Conservation (phyloP, 1,284 basidiomycete species). For the Cutaneotrichosporon sp. region DNA sequence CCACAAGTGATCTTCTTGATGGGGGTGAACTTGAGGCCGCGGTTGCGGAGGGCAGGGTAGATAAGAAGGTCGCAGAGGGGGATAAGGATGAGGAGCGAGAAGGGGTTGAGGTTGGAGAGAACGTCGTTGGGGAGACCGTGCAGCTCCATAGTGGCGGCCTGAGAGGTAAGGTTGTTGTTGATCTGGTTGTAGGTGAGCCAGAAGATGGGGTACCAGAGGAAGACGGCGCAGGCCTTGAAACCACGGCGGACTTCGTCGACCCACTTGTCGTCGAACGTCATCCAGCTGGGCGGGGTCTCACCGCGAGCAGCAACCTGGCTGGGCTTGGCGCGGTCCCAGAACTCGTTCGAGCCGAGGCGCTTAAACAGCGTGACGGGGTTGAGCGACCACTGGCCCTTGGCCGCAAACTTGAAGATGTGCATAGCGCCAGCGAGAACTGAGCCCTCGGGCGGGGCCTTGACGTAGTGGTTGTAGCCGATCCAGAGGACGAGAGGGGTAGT, state of each 20-base stretch:
- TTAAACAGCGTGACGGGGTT: slow-evolving; percentile 6
- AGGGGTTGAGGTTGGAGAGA: slow-evolving; percentile 55
- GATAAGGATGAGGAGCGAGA: slow-evolving; percentile 54
- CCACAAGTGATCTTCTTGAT: slow-evolving; percentile 44
- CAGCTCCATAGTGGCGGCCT: slow-evolving; percentile 53
- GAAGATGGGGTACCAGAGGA: slow-evolving; percentile 56
- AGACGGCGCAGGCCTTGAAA: slow-evolving; percentile 55
- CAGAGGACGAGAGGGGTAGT: slow-evolving; percentile 44
- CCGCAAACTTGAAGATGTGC: slow-evolving; percentile 36
- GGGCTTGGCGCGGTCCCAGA: slow-evolving; percentile 56
- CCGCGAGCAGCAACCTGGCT: slow-evolving; percentile 40
- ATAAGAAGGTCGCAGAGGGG: slow-evolving; percentile 54
- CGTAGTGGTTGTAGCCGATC: slow-evolving; percentile 20
- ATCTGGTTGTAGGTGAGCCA: slow-evolving; percentile 49
- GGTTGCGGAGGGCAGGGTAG: slow-evolving; percentile 53
- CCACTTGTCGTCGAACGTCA: slow-evolving; percentile 57
- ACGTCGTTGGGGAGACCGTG: slow-evolving; percentile 57
- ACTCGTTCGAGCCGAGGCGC: slow-evolving; percentile 40
- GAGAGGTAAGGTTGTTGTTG: slow-evolving; percentile 37
- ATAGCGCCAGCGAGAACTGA: slow-evolving; percentile 53
- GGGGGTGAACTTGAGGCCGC: slow-evolving; percentile 44
- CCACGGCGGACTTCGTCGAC: slow-evolving; percentile 56
- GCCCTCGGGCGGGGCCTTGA: slow-evolving; percentile 55
- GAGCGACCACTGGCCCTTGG: slow-evolving; percentile 14
- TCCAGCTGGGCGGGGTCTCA: slow-evolving; percentile 43